Evolutionary conservation across 2,329 filamentous ascomycete species (phyloP).

Genomic region (Pyricularia sp.): DNA sequence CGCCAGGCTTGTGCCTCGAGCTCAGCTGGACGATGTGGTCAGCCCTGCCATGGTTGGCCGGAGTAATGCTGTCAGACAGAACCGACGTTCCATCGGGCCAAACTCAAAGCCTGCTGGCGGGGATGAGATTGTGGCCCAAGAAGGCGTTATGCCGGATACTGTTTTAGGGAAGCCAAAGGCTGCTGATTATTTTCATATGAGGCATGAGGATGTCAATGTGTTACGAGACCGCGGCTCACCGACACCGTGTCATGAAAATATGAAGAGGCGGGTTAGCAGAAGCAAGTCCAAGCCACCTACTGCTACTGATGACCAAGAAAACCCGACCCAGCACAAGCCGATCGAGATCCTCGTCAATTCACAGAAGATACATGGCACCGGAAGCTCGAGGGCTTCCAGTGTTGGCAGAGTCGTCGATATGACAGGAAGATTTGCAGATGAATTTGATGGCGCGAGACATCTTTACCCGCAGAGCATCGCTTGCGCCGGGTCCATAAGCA

Average conservation of each 20-base stretch:
- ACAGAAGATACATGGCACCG: not conserved
- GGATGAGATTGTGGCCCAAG: not conserved
- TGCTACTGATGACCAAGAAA: not conserved
- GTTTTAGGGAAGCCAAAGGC: not conserved
- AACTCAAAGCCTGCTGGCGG: not conserved
- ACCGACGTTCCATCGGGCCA: not conserved
- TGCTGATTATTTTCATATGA: not conserved
- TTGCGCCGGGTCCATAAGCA: not conserved
- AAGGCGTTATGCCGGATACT: not conserved
- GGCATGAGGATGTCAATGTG: not conserved
- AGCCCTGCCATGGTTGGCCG: not conserved
- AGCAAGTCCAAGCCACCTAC: not conserved
- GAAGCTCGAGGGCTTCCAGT: not conserved
- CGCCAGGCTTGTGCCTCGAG: not conserved
- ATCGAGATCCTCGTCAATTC: not conserved
- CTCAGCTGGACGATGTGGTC: not conserved
- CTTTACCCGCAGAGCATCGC: not conserved
- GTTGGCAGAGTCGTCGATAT: not conserved
- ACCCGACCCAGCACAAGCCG: not conserved
- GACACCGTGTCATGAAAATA: not conserved
- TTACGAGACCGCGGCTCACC: conserved; percentile 5
- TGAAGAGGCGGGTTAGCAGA: not conserved
- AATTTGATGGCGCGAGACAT: not conserved
- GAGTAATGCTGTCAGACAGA: not conserved
- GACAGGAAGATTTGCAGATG: not conserved